phyloP scores from a whole-genome alignment of 2,329 filamentous ascomycete genomes.

The Epichloe uncinata region DNA sequence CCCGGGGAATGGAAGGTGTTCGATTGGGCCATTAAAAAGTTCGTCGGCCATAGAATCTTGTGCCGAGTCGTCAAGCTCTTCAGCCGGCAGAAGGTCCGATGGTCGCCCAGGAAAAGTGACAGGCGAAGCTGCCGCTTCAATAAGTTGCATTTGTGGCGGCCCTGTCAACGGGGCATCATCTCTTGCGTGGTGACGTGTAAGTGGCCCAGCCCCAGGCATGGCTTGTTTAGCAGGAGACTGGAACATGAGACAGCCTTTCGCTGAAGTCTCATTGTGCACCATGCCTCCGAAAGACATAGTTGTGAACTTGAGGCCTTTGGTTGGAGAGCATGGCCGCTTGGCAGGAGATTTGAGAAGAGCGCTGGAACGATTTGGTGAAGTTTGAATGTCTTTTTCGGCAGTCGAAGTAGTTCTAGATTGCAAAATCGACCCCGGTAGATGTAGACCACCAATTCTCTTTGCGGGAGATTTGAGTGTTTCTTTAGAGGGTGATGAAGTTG shows the following conservation, averaged over 20 bases:
- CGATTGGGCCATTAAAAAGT: conserved; percentile 20
- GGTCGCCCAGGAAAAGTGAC: conserved; percentile 14
- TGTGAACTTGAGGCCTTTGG: conserved; percentile 23
- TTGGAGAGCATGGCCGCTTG: conserved; percentile 33
- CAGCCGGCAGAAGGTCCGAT: conserved; percentile 25
- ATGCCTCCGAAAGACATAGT: conserved; percentile 11
- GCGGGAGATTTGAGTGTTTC: conserved; percentile 44
- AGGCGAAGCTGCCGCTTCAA: conserved; percentile 20
- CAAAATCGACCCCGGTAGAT: conserved; percentile 21
- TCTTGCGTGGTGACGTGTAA: conserved; percentile 15
- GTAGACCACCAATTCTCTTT: conserved; percentile 24
- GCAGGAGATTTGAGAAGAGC: conserved; percentile 35
- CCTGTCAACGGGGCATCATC: conserved; percentile 12
- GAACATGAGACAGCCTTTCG: conserved; percentile 32
- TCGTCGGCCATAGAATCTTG: conserved; percentile 15
- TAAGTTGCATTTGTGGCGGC: conserved; percentile 24
- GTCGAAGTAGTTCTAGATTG: conserved; percentile 11
- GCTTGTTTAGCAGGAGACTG: conserved; percentile 39
- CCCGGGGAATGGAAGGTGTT: conserved; percentile 28
- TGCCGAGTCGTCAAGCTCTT: conserved; percentile 15
- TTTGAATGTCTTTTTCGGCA: conserved; percentile 8
- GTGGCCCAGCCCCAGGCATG: conserved; percentile 21
- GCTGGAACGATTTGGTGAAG: conserved; percentile 23
- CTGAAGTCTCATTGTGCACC: conserved; percentile 23
- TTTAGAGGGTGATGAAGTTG: conserved; percentile 37